Percentiles rank a stretch among this genome's conserved stretches.
These are phyloP conservation scores for Venturia carpophila DNA, from an alignment of 2,329 filamentous ascomycete genomes.

Conservation along the genomic window DNA sequence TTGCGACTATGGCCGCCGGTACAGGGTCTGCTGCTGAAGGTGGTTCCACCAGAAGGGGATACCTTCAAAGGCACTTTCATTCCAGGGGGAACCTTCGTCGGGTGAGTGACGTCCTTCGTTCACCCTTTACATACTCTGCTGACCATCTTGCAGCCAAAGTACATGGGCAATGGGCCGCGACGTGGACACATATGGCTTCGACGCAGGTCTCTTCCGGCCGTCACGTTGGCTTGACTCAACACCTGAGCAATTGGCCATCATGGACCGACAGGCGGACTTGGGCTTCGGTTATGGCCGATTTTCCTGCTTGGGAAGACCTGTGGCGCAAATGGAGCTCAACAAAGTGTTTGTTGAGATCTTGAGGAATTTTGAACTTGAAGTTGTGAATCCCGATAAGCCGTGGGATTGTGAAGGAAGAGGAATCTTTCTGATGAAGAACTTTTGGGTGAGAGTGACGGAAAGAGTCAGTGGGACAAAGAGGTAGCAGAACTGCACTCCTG, in stretches of 20 bases:
- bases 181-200: slow-evolving; percentile 22
- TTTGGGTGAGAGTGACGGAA: slow-evolving; percentile 17
- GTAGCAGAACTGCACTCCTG: neutral
- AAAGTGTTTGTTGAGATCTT: slow-evolving; percentile 38
- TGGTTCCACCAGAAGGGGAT: slow-evolving; percentile 29
- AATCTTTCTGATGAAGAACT: slow-evolving; percentile 15
- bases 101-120: neutral
- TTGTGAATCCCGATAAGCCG: slow-evolving; percentile 18
- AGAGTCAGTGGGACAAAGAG: slow-evolving; percentile 1
- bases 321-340: slow-evolving; percentile 33
- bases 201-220: slow-evolving; percentile 41
- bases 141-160: slow-evolving; percentile 2
- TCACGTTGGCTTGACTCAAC: slow-evolving; percentile 41
- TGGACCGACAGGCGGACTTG: slow-evolving; percentile 30
- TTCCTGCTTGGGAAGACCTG: slow-evolving; percentile 28
- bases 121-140: neutral
- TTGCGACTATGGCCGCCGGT: slow-evolving; percentile 39
- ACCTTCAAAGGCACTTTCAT: slow-evolving; percentile 24
- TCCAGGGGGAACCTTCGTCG: slow-evolving; percentile 15
- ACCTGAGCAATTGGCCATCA: slow-evolving; percentile 32
- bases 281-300: slow-evolving; percentile 33
- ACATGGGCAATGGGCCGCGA: slow-evolving; percentile 16
- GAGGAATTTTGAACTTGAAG: slow-evolving; percentile 18
- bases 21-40: slow-evolving; percentile 28
- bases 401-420: slow-evolving; percentile 14